Evolutionary conservation across 192 early-diverging fungal genomes (phyloP).

Genomic region (Backusella psychrophila): DNA sequence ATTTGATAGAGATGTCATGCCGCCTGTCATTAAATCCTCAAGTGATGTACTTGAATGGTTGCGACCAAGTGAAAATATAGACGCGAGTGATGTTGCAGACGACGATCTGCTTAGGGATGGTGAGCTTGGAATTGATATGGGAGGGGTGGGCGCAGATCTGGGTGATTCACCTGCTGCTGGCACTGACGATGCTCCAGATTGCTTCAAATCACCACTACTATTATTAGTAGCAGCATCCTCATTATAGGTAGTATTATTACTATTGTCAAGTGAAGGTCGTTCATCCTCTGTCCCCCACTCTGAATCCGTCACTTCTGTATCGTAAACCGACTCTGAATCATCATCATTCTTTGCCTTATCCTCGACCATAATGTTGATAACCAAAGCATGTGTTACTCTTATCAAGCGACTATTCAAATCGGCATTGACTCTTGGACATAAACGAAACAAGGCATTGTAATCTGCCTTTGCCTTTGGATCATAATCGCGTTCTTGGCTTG

Average conservation of each 20-base stretch:
- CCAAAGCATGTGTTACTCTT: conserved; percentile 21
- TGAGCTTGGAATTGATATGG: conserved; percentile 5
- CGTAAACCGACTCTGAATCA: not conserved
- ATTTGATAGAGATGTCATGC: not conserved
- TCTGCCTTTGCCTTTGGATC: conserved; percentile 17
- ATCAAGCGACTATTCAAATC: conserved; percentile 28
- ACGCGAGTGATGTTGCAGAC: conserved; percentile 19
- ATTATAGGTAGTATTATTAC: not conserved
- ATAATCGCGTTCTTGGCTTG: conserved; percentile 20
- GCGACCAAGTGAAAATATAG: conserved; percentile 10
- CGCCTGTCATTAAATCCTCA: not conserved
- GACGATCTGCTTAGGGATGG: conserved; percentile 11
- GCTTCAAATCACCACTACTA: not conserved
- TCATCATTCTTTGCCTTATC: conserved; percentile 4
- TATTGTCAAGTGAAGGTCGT: not conserved
- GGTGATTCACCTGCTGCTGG: not conserved
- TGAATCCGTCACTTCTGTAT: not conserved
- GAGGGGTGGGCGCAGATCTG: not conserved
- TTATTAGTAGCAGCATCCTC: not conserved
- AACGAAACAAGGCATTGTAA: conserved; percentile 29
- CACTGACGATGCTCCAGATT: not conserved
- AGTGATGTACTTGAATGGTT: not conserved
- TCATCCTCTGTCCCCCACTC: not conserved
- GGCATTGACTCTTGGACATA: conserved; percentile 29
- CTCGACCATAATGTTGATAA: conserved; percentile 25